Evolutionary conservation across 169 alveolate genomes (phyloP).

Genomic region (Theileria orientalis): DNA sequence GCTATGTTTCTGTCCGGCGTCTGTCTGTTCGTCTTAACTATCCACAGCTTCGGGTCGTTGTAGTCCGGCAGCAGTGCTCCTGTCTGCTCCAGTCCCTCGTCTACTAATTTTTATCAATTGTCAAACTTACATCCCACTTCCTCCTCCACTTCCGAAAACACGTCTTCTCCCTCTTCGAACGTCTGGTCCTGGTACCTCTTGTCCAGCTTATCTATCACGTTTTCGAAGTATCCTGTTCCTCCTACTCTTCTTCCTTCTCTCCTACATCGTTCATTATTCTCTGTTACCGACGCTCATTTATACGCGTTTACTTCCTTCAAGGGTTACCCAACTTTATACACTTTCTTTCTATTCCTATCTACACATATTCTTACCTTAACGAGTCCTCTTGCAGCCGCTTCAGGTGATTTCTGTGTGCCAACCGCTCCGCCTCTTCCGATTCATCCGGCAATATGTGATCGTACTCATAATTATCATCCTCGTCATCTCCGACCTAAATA

Average conservation of each 20-base stretch:
- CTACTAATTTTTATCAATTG: conserved; percentile 18
- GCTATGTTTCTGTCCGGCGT: conserved; percentile 73
- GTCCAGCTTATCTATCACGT: conserved; percentile 80
- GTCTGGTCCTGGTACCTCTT: conserved; percentile 78
- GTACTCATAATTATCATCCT: conserved; percentile 76
- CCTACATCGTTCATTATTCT: too few species aligned
- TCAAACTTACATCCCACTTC: conserved; percentile 14
- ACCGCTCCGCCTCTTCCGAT: conserved; percentile 71
- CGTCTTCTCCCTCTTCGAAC: conserved; percentile 71
- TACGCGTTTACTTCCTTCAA: too few species aligned
- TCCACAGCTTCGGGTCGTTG: conserved; percentile 83
- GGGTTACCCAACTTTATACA: too few species aligned
- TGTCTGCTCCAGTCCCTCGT: conserved; percentile 51
- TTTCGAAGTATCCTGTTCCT: conserved; percentile 82
- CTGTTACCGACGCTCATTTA: conserved; percentile 8
- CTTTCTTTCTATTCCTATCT: too few species aligned
- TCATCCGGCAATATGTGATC: conserved; percentile 50
- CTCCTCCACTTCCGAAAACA: neutral
- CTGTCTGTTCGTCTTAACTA: conserved; percentile 71
- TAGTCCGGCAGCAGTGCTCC: conserved; percentile 67
- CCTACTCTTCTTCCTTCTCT: conserved; percentile 72
- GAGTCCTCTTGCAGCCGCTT: conserved; percentile 64
- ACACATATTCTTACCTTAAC: too few species aligned
- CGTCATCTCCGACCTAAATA: conserved; percentile 81
- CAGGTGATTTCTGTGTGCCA: conserved; percentile 69